Base-by-base conservation (phyloP, 192 early-diverging fungal species). In the Geranomyces variabilis region DNA sequence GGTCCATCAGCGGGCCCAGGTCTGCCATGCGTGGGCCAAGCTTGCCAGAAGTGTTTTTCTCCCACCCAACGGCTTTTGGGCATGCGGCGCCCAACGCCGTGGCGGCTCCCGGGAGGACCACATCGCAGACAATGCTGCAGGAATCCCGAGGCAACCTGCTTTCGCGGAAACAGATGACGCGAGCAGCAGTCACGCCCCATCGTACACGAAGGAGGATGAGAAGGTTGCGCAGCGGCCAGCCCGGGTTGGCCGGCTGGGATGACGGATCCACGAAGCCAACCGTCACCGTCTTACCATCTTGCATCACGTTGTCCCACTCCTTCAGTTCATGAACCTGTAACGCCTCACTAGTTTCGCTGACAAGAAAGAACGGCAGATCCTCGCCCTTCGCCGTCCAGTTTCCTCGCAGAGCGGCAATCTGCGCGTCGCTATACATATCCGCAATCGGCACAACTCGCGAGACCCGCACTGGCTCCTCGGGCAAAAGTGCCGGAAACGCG, bases 151-250 rank as follows among this genome's bases (percentile, higher is more conserved):
- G 5, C 36, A 10, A 3, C 5, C 36, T 41, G 10, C 71, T 73
- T 70, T 91, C 90, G 49, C 91, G 82, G 64, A 85, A 84, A 59
- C 90, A 92, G 13, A 94, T 56, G 2, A 94, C 77, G 30, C 80
- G 84, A 44, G 91, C 67, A 9, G 69, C 74, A 0, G 56, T 60
- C 13, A 87, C 24, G n/a, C 79, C 75, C 77, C 79, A 90, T n/a
- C 75, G 78, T 29, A 80, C 62, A 46, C 88, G 78, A n/a, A 88
- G 55, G 2, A 89, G 56, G 0, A 90, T 76, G n/a, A 97, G 81
- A 45, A 94, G 77, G 70, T 97, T 96, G 55, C 97, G 90, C 62
- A 96, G 74, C 5, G 96, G 94, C 97, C 97, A 99, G 13, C 95
- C 95, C 21, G 94, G 94, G 30, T 90, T 79, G 0, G 67, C 70